phyloP scores from a whole-genome alignment of 148 eudicot species.

The Heliamphora exappendiculata region DNA sequence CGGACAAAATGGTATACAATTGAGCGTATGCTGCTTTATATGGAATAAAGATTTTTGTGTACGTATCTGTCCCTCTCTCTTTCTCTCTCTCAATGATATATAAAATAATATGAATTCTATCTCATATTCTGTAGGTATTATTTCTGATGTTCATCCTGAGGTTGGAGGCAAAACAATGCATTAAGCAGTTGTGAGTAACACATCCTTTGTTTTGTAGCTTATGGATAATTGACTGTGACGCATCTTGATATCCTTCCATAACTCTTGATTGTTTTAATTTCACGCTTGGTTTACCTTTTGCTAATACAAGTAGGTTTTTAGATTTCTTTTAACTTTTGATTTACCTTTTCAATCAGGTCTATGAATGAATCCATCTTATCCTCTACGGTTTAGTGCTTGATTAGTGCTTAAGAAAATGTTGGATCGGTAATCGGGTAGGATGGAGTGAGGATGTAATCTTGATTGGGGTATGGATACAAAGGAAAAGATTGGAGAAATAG shows the following conservation, averaged over 20 bases:
- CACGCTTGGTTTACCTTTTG: not conserved
- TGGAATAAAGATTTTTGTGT: slow-evolving; percentile 84
- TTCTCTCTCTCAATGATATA: not conserved
- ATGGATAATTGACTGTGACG: not conserved
- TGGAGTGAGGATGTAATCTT: too few relatives aligned
- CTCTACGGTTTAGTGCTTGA: too few relatives aligned
- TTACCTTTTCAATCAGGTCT: not conserved
- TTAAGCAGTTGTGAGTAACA: too few relatives aligned
- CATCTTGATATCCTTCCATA: not conserved
- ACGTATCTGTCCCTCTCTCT: slow-evolving; percentile 29
- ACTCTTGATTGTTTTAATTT: not conserved
- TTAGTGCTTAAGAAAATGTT: too few relatives aligned
- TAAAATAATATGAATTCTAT: too few relatives aligned
- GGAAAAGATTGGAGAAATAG: too few relatives aligned
- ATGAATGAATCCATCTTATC: not conserved
- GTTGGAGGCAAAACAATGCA: not conserved
- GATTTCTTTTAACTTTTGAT: not conserved
- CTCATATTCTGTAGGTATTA: too few relatives aligned
- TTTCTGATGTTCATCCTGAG: slow-evolving; percentile 17
- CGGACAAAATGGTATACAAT: slow-evolving; percentile 89
- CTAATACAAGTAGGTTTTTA: not conserved
- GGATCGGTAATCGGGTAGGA: too few relatives aligned
- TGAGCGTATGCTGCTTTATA: slow-evolving; percentile 86
- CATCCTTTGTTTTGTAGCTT: not conserved
- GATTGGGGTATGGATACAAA: too few relatives aligned